Evolutionary conservation across 2,329 filamentous ascomycete species (phyloP), one percentile per base, ranked within the genome.

Genomic region (Arachnomyces sp.): DNA sequence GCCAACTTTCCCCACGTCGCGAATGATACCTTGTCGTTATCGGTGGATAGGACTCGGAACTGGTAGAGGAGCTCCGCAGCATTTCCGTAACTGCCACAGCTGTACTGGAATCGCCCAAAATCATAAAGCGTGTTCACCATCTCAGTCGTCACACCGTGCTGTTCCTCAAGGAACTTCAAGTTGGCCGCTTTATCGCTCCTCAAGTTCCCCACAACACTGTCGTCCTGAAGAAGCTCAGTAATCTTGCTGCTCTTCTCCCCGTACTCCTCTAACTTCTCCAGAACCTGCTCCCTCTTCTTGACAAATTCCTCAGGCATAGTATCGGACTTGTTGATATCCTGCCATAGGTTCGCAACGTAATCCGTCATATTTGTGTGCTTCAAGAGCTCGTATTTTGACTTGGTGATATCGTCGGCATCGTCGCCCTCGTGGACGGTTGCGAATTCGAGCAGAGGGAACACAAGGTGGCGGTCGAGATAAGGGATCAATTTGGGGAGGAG

Each of bases 331-430:
- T 96, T 80, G 51, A 98, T 79, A 59, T 95, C 84, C 63, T 84
- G 84, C 74, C 94, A 87, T 52, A 98, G 72, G 58, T 82, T 84
- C 59, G 89, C 89, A 40, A 96, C 86, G 64, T 94, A 98, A 68
- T 98, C 92, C 57, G 84, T 92, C 92, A 98, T 98, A 74, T 96
- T 95, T 58, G 92, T 96, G 65, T 88, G 82, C 72, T 94, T 90
- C 53, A 98, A 79, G 43, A 98, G 80, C 68, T 90, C 82, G 65
- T 90, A 94, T 68, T 94, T 94, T 55, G 88, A 81, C 61, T 84
- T 79, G 48, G 82, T 82, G 55, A 94, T 81, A 63, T 89, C 81
- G 56, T 73, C 73, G 41, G 54, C 49, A 56, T 74, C 76, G 53
- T 79, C 77, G 58, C 88, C 84, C 63, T 88, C 81, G 64, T 86